Evolutionary conservation across 257 asterid species (phyloP).

Genomic region (Jacaranda mimosifolia): DNA sequence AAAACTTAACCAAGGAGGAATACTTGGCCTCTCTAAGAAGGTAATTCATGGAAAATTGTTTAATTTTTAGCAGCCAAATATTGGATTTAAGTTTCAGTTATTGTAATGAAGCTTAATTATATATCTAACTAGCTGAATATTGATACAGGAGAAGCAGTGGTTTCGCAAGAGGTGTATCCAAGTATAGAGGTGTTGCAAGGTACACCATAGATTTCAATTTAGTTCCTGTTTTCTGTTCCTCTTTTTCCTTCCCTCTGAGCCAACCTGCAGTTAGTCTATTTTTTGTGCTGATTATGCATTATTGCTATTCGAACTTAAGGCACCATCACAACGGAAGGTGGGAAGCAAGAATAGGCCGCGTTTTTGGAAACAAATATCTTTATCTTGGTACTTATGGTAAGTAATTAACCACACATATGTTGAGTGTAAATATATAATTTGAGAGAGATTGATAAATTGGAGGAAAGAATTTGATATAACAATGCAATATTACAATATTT

Average conservation of each 20-base stretch:
- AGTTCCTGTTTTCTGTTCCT: neutral
- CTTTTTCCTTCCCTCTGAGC: neutral
- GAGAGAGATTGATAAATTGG: no score
- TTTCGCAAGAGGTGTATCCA: constrained; percentile 80
- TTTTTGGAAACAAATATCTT: constrained; percentile 77
- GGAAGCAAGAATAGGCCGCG: constrained; percentile 85
- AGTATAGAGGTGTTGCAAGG: constrained; percentile 86
- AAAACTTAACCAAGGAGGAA: constrained; percentile 69
- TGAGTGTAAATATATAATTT: neutral
- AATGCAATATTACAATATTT: no score
- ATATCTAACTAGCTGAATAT: constrained; percentile 18
- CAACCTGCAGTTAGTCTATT: neutral
- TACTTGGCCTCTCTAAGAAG: constrained; percentile 82
- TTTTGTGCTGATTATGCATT: constrained; percentile 24
- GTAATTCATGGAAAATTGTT: constrained; percentile 34
- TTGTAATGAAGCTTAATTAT: neutral
- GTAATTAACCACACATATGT: constrained; percentile 11
- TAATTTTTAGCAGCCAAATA: neutral
- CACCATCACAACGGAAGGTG: constrained; percentile 85
- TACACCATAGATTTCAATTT: constrained; percentile 25
- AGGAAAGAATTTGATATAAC: no score
- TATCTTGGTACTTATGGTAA: constrained; percentile 74
- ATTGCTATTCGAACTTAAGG: constrained; percentile 38
- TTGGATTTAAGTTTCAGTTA: neutral
- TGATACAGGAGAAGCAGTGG: constrained; percentile 81